Base-by-base conservation (phyloP, 768 basidiomycete genomes). In the Trametes cubensis region DNA sequence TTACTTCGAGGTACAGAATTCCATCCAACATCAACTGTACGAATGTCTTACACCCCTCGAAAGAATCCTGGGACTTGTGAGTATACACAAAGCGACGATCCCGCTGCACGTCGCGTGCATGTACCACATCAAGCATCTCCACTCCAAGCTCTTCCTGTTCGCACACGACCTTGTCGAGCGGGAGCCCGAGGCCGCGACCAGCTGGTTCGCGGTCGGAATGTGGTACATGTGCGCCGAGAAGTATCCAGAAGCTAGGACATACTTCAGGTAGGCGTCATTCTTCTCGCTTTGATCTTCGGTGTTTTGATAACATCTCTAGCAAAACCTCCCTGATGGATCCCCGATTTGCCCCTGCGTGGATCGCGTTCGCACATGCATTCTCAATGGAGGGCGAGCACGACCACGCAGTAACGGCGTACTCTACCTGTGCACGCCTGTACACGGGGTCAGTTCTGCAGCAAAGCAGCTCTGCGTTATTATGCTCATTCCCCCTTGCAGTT, bases 141-240 rank as follows among this genome's bases (percentile, higher is more conserved):
- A 95, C 68, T 95, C 95, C 3, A 89, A 90, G 67, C 84, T 99
- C 6, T 99, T 98, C 77, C 89, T 99, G 64, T 83, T 98, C 41
- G 97, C 97, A 0, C 97, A 98, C 69, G 93, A 97, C 71, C 84
- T 99, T 72, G 95, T 98, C 18, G 93, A 98, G 57, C 86, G 85
- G 49, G 95, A 98, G 71, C 95, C 97, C 0, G 92, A 95, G 70
- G 89, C 92, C 45, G 88, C 94, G 0, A 84, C 93, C 55, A 95
- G 93, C 67, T 99, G 97, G 97, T 99, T 98, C 75, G 94, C 97
- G 4, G 97, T 98, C 23, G 97, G 95, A 0, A 86, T 98, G 21
- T 99, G 95, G 92, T 98, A 99, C 75, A 83, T 96, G 58, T 84
- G 88, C 34, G 85, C 86, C 28, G 83, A 84, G 53, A 92, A 95